A percentile compares a stretch with the other conserved stretches of the same genome.
Evolutionary conservation across 2,329 filamentous ascomycete species (phyloP).

Genomic region (Pseudogymnoascus sp.): DNA sequence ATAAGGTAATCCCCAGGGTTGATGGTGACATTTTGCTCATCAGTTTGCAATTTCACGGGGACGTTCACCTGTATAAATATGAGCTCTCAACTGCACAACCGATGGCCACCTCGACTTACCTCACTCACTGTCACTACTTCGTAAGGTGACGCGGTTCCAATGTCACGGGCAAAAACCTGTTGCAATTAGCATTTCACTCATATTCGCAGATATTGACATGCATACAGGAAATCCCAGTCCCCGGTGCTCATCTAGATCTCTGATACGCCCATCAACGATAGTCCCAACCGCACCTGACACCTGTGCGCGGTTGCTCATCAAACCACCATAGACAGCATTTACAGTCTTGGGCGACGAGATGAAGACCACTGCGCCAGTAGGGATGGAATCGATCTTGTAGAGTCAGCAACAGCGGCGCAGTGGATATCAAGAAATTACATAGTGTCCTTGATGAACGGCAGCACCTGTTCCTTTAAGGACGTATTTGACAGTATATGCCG

Average conservation of each 20-base stretch:
- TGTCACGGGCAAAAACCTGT: constrained; percentile 24
- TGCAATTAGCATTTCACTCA: not conserved
- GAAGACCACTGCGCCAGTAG: constrained; percentile 41
- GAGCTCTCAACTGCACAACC: not conserved
- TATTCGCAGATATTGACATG: not conserved
- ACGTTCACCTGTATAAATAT: constrained; percentile 23
- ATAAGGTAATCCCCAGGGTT: constrained; percentile 32
- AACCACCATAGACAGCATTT: constrained; percentile 45
- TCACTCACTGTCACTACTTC: constrained; percentile 27
- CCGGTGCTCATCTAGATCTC: constrained; percentile 48
- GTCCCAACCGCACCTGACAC: constrained; percentile 39
- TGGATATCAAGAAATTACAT: constrained; percentile 35
- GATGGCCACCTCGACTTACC: not conserved
- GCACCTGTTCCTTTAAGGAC: constrained; percentile 34
- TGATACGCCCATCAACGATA: constrained; percentile 45
- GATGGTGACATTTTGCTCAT: constrained; percentile 28
- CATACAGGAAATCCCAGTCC: constrained; percentile 38
- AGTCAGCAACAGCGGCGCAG: constrained; percentile 31
- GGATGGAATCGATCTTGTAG: constrained; percentile 42
- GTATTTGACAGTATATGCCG: constrained; percentile 13
- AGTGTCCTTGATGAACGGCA: constrained; percentile 32
- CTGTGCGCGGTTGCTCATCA: constrained; percentile 45
- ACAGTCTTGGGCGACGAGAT: constrained; percentile 35
- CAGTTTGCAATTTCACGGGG: constrained; percentile 26
- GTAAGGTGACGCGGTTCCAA: constrained; percentile 29